A percentile compares a stretch with the other conserved stretches of the same genome.
Evolutionary conservation across 1,284 basidiomycete genomes (phyloP).

Genomic region (Ganoderma multipileum): DNA sequence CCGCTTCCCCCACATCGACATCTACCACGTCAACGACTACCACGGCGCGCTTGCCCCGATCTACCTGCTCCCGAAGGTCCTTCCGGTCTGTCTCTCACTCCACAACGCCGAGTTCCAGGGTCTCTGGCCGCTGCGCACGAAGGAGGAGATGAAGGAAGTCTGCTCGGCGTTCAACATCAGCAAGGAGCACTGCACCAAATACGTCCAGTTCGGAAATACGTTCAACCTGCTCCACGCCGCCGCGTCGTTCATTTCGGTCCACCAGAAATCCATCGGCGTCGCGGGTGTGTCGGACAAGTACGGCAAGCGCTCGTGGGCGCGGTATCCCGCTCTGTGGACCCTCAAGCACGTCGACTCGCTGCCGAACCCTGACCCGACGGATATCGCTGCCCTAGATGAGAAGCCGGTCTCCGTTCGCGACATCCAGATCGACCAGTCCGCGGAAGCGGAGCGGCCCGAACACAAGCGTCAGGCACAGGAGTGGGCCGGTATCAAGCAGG

Average conservation of each 20-base stretch:
- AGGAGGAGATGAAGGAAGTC: slow-evolving; percentile 97
- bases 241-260: slow-evolving; percentile 89
- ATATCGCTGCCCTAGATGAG: slow-evolving; percentile 91
- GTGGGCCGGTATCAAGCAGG: slow-evolving; percentile 92
- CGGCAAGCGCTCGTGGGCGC: slow-evolving; percentile 93
- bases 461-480: slow-evolving; percentile 91
- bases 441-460: slow-evolving; percentile 88
- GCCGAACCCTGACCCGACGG: slow-evolving; percentile 91
- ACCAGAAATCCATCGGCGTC: slow-evolving; percentile 92
- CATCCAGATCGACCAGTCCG: slow-evolving; percentile 80
- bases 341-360: slow-evolving; percentile 93
- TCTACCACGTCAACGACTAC: slow-evolving; percentile 92
- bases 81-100: slow-evolving; percentile 90
- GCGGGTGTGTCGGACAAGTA: slow-evolving; percentile 97
- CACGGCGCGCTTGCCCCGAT: slow-evolving; percentile 91
- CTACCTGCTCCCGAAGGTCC: slow-evolving; percentile 88
- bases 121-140: slow-evolving; percentile 92
- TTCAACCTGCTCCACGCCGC: slow-evolving; percentile 94
- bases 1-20: slow-evolving; percentile 84
- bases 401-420: slow-evolving; percentile 74
- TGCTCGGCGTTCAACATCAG: slow-evolving; percentile 96
- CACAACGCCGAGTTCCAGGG: slow-evolving; percentile 98
- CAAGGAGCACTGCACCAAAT: slow-evolving; percentile 94
- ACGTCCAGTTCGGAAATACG: slow-evolving; percentile 96
- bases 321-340: slow-evolving; percentile 94